A percentile compares a stretch with the other conserved stretches of the same genome.
phyloP scores from a whole-genome alignment of 192 early-diverging fungal species.

The Thamnidium elegans region DNA sequence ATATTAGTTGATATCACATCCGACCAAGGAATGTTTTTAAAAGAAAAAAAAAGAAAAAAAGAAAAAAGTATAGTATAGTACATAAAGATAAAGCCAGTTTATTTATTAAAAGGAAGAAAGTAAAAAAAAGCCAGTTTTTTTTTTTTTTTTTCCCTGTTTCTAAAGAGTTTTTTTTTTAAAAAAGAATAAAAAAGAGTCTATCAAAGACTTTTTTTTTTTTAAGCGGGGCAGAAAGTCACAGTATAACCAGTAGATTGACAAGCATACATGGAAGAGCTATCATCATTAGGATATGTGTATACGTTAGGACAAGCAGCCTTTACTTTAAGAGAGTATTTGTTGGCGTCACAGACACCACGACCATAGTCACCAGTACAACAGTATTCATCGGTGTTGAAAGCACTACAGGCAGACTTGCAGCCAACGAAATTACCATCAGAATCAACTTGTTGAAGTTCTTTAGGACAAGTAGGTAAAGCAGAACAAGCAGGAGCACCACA shows the following conservation, averaged over 20 bases:
- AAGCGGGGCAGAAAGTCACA: conserved; percentile 17
- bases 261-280: conserved; percentile 28
- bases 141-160: neutral
- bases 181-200: neutral
- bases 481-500: conserved; percentile 21
- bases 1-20: neutral
- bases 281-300: conserved; percentile 24
- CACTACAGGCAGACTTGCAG: conserved; percentile 20
- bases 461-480: conserved; percentile 18
- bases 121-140: neutral
- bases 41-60: neutral
- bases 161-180: neutral
- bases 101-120: neutral
- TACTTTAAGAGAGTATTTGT: conserved; percentile 7
- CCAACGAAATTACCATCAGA: conserved; percentile 24
- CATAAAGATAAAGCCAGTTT: neutral
- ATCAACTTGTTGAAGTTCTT: conserved; percentile 11
- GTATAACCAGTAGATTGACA: conserved; percentile 22
- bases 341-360: conserved; percentile 6
- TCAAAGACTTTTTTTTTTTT: neutral
- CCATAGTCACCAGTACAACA: conserved; percentile 23
- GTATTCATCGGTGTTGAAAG: conserved; percentile 6
- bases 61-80: neutral
- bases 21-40: neutral
- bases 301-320: conserved; percentile 15